phyloP scores from a whole-genome alignment of 1,139 yeast genomes.

The Saccharomyces hybrid region DNA sequence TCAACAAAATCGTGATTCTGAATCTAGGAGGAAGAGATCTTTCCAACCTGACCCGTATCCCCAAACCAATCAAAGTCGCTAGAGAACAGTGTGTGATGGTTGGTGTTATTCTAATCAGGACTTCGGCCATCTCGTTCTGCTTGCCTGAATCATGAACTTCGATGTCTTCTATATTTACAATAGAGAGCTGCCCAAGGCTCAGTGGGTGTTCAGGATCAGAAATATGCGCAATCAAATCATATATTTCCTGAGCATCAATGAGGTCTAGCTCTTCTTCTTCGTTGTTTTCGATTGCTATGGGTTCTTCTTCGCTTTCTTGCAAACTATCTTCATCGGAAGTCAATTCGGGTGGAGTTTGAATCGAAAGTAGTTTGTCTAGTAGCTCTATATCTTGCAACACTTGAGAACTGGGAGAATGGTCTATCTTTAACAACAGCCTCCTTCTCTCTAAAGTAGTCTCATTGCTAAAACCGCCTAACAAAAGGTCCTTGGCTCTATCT shows the following conservation, averaged over 20 bases:
- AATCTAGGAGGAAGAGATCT: conserved; percentile 81
- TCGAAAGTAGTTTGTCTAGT: conserved; percentile 17
- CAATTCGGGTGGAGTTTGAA: conserved; percentile 20
- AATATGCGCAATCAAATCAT: conserved; percentile 71
- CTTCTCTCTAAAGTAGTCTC: conserved; percentile 20
- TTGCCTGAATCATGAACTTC: conserved; percentile 50
- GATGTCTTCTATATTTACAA: conserved; percentile 80
- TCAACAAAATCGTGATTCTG: conserved; percentile 69
- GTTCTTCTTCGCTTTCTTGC: background rate
- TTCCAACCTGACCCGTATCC: conserved; percentile 85
- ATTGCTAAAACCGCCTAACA: conserved; percentile 20
- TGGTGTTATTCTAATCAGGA: conserved; percentile 82
- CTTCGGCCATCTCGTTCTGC: conserved; percentile 56
- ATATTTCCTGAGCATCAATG: conserved; percentile 72
- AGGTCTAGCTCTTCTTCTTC: conserved; percentile 48
- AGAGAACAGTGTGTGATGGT: conserved; percentile 96
- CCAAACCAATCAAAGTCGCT: conserved; percentile 92
- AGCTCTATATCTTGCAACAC: conserved; percentile 25
- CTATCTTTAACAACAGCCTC: conserved; percentile 23
- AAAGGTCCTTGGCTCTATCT: conserved; percentile 17
- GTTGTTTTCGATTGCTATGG: conserved; percentile 8
- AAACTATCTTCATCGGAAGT: conserved; percentile 14
- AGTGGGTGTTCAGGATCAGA: conserved; percentile 98
- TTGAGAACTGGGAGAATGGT: conserved; percentile 19
- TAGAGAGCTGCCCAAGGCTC: conserved; percentile 89